These are phyloP conservation scores for Camellia sinensis DNA, from an alignment of 148 eudicot species.

Conservation along the genomic window DNA sequence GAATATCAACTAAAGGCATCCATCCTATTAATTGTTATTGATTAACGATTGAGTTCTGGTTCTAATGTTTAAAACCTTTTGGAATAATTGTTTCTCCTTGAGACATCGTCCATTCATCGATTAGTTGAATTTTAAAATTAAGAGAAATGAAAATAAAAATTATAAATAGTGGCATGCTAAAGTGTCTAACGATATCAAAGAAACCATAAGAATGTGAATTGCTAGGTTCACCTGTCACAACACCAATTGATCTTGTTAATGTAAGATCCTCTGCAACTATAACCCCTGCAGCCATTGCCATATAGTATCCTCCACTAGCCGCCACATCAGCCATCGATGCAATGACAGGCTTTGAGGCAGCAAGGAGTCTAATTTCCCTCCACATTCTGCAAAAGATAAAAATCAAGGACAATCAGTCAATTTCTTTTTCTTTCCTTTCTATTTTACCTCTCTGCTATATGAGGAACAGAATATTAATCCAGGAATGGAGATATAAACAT, in stretches of 20 bases:
- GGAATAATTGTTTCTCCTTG: neutral
- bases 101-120: neutral
- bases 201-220: neutral
- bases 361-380: conserved; percentile 90
- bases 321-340: conserved; percentile 98
- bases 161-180: neutral
- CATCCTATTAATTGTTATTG: neutral
- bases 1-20: neutral
- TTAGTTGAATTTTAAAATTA: neutral
- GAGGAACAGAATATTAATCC: neutral
- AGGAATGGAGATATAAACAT: neutral
- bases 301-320: conserved; percentile 98
- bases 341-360: conserved; percentile 76
- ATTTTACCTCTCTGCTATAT: neutral
- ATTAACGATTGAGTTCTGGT: neutral
- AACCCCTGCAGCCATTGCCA: conserved; percentile 88
- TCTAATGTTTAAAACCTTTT: neutral
- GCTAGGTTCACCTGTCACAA: conserved; percentile 66
- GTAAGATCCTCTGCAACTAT: conserved; percentile 91
- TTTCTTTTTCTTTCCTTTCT: neutral
- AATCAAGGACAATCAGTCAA: conserved; percentile 4
- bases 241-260: conserved; percentile 93
- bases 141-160: neutral
- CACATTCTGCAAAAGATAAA: conserved; percentile 63
- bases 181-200: neutral